Base-by-base conservation (phyloP, 192 early-diverging fungal species). In the Entophlyctis helioformis region DNA sequence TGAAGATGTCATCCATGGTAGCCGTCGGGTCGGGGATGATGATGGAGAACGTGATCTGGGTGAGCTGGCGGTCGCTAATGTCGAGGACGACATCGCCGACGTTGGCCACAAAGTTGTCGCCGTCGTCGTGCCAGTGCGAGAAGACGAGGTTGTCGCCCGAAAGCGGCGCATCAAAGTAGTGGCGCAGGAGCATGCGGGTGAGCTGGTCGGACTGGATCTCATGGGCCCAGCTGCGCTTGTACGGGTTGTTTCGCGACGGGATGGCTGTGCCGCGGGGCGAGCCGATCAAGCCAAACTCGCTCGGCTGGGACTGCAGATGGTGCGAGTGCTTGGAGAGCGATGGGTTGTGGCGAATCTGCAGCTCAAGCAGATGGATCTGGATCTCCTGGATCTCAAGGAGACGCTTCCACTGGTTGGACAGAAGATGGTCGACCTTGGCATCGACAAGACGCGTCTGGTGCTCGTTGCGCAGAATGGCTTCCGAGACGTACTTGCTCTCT, bases 371-470 rank as follows among this genome's bases (percentile, higher is more conserved):
- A 35, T 64, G 51, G 10, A 40, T 59, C 43, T 69, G 62, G 21
- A 57, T 60, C 39, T 69, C 51, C 38, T 69, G 67, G 23, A 69
- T 69, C 48, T 69, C 67, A 6, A 69, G 53, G 2, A 69, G 41
- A 15, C 67, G 38, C 31, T 54, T 57, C 67, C 67, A 69, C 48
- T 69, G 67, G 28, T 62, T 37, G 15, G 44, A 39, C 22, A 65
- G 28, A 19, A 70, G 49, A 53, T 70, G 59, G 37, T 70, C 67
- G 25, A 70, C 12, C 48, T 70, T 70, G 24, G 63, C 63, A 36
- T 70, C 56, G 18, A 70, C 51, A 40, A 65, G 67, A 1, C 62
- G 53, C 2, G 56, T 49, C 43, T 59, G 62, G 39, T 65, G 46
- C 39, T 70, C 67, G 32, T 51, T 45, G 8, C 67, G 54, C 16